phyloP scores from a whole-genome alignment of 169 alveolate species.

The Plasmodium coatneyi region DNA sequence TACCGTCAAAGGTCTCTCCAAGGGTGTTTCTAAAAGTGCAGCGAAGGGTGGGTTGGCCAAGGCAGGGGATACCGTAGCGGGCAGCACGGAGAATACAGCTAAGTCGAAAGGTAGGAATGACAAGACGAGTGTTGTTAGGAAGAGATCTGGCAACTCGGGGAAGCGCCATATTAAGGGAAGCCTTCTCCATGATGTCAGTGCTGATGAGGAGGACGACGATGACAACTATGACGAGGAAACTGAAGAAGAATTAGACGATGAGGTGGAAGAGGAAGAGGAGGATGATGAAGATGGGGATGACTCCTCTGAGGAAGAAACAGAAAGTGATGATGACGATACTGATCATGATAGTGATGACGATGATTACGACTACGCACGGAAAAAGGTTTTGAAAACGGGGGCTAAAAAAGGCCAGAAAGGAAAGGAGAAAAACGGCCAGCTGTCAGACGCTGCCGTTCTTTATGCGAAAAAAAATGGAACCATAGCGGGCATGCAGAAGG shows the following conservation, averaged over 20 bases:
- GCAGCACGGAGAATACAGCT: background rate
- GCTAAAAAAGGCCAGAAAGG: background rate
- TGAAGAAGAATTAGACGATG: background rate
- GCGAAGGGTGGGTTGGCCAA: background rate
- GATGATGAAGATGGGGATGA: slow-evolving; percentile 10
- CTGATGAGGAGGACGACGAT: background rate
- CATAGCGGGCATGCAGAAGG: background rate
- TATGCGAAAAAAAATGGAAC: background rate
- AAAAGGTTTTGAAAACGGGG: background rate
- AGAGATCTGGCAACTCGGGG: background rate
- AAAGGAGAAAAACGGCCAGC: background rate
- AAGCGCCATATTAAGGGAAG: background rate
- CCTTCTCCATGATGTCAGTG: background rate
- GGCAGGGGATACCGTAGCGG: too few relatives aligned
- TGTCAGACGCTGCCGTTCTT: background rate
- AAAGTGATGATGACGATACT: background rate
- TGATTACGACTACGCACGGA: background rate
- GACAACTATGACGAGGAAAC: background rate
- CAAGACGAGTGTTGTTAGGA: background rate
- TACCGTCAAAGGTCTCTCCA: background rate
- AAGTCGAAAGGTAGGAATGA: background rate
- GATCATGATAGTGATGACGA: slow-evolving; percentile 43
- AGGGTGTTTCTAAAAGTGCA: too few relatives aligned
- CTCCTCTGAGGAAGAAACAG: slow-evolving; percentile 11
- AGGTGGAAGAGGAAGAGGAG: slow-evolving; percentile 10